A percentile compares a stretch with the other conserved stretches of the same genome.
Evolutionary conservation across 129 eudicot genomes (phyloP).

Genomic region (Ambrosia artemisiifolia): DNA sequence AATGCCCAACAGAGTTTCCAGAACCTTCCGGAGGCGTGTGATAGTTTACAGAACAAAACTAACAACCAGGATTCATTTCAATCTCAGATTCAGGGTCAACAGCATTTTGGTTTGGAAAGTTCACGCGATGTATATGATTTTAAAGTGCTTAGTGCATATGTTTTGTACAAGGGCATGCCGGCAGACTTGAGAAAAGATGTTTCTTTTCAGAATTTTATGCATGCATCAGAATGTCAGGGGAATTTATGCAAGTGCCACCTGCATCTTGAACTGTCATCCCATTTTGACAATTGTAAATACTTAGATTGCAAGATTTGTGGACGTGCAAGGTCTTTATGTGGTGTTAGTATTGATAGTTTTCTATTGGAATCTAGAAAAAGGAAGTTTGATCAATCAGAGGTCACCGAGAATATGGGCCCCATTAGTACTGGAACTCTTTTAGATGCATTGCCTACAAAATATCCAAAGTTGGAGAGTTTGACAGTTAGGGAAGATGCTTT

Average conservation of each 20-base stretch:
- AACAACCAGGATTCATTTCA: constrained; percentile 20
- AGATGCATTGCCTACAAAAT: constrained; percentile 39
- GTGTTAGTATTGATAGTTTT: constrained; percentile 16
- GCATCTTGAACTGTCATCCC: constrained; percentile 36
- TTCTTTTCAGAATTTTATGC: constrained; percentile 44
- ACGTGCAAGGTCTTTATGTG: constrained; percentile 31
- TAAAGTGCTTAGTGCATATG: constrained; percentile 40
- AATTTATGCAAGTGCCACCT: constrained; percentile 43
- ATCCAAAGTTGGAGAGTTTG: constrained; percentile 42
- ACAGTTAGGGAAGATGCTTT: constrained; percentile 14
- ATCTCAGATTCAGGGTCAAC: constrained; percentile 8
- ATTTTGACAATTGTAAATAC: constrained; percentile 48
- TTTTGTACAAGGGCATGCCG: constrained; percentile 36
- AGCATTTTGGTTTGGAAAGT: constrained; percentile 15
- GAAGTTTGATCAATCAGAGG: constrained; percentile 23
- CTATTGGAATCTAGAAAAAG: constrained; percentile 31
- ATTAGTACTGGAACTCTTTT: constrained; percentile 20
- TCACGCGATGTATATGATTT: constrained; percentile 13
- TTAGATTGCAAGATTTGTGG: constrained; percentile 45
- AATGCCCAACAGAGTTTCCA: constrained; percentile 13
- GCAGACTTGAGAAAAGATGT: constrained; percentile 25
- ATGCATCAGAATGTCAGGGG: constrained; percentile 44
- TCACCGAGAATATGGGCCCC: constrained; percentile 9
- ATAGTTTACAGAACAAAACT: constrained; percentile 11
- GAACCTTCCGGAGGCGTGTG: not conserved